Conservation (phyloP, 768 basidiomycete species). For the Mycena haematopus region DNA sequence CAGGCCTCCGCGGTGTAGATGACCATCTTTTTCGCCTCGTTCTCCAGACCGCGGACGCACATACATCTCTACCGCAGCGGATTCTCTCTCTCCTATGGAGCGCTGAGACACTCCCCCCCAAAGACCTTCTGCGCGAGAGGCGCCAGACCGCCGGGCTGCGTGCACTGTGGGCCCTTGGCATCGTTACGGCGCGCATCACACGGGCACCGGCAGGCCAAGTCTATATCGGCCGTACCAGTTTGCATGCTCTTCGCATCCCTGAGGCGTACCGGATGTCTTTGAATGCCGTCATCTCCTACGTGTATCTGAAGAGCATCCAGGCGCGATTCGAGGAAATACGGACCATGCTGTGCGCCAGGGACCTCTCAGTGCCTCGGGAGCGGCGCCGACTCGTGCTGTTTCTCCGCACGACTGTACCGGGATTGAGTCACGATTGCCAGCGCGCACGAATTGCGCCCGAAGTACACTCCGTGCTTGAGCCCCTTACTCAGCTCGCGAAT, state of each 20-base stretch:
- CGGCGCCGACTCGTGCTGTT: not conserved
- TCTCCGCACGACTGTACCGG: not conserved
- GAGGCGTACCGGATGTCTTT: not conserved
- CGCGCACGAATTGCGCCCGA: not conserved
- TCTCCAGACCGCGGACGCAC: slow-evolving; percentile 10
- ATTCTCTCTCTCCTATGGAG: slow-evolving; percentile 14
- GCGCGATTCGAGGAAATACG: slow-evolving; percentile 10
- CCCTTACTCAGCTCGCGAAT: not conserved
- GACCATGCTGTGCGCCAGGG: not conserved
- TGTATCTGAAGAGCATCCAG: slow-evolving; percentile 6
- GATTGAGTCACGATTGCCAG: not conserved
- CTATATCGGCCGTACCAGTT: not conserved
- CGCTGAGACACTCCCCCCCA: not conserved
- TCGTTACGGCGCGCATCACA: slow-evolving; percentile 8
- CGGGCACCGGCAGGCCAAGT: not conserved
- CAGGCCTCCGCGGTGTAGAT: slow-evolving; percentile 12
- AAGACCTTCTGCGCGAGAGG: slow-evolving; percentile 5
- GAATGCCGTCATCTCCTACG: not conserved
- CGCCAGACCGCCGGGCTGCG: slow-evolving; percentile 5
- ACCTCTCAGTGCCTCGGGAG: not conserved
- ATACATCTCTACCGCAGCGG: slow-evolving; percentile 15
- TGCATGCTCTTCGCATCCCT: not conserved
- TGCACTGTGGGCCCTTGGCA: slow-evolving; percentile 20
- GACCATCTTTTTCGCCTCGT: slow-evolving; percentile 23
- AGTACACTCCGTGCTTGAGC: not conserved